Evolutionary conservation across 148 eudicot species (phyloP).

Genomic region (Amaranthus hypochondriacus): DNA sequence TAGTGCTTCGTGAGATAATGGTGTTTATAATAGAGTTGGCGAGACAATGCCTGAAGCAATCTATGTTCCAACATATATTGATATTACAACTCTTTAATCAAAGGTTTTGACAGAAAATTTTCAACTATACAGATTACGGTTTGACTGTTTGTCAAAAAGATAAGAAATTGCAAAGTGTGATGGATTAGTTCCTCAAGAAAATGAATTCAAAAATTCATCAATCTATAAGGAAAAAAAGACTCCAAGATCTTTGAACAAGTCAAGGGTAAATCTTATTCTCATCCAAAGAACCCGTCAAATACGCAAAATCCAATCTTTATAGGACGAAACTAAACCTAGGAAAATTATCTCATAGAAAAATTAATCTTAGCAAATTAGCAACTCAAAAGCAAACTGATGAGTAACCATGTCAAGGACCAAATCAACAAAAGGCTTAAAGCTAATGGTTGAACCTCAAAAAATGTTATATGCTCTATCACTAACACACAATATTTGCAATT

Average conservation of each 20-base stretch:
- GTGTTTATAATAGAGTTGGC: too few species aligned
- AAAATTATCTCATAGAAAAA: not conserved
- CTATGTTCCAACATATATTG: not conserved
- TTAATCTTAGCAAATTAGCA: not conserved
- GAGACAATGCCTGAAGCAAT: not conserved
- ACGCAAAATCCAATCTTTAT: not conserved
- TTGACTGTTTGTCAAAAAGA: not conserved
- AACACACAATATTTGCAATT: too few species aligned
- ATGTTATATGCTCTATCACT: too few species aligned
- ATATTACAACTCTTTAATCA: not conserved
- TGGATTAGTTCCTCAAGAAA: not conserved
- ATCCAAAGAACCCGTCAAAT: not conserved
- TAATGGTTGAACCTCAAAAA: not conserved
- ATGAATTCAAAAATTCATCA: not conserved
- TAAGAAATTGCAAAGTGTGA: not conserved
- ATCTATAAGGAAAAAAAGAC: too few species aligned
- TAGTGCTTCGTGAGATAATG: not conserved
- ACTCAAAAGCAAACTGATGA: too few species aligned
- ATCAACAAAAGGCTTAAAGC: not conserved
- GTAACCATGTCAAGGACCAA: not conserved
- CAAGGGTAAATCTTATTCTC: not conserved
- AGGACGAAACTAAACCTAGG: not conserved
- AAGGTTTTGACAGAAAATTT: not conserved
- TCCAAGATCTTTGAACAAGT: constrained; percentile 13
- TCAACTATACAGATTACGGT: too few species aligned